These are phyloP conservation scores for Colletotrichum godetiae DNA, from an alignment of 2,329 filamentous ascomycete genomes.

Conservation along the genomic window DNA sequence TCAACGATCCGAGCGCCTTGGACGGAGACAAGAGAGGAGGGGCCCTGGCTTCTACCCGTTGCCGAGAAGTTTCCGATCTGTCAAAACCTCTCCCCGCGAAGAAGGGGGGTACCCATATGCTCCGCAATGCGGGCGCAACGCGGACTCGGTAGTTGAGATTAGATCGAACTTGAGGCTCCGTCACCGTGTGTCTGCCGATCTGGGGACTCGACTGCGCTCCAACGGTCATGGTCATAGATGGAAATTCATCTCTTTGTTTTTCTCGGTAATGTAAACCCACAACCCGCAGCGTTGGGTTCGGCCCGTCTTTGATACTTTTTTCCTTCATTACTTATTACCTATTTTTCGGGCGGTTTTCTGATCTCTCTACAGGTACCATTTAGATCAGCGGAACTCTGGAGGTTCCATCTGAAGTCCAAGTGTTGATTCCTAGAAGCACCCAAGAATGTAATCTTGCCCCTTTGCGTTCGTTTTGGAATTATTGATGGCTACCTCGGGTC, in stretches of 20 bases:
- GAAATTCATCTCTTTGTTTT: neutral
- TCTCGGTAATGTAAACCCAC: too few species aligned
- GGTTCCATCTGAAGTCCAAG: neutral
- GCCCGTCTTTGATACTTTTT: neutral
- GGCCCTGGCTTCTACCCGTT: neutral
- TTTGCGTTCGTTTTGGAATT: neutral
- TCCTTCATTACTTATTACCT: neutral
- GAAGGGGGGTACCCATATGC: neutral
- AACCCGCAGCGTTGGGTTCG: neutral
- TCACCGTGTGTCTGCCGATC: neutral
- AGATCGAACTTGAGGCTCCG: neutral
- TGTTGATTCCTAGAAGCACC: neutral
- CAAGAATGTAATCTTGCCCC: neutral
- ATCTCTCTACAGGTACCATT: neutral
- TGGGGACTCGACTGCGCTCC: neutral
- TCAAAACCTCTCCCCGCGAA: neutral
- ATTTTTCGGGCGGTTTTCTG: neutral
- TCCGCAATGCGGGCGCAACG: neutral
- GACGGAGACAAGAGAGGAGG: too few species aligned
- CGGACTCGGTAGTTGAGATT: neutral
- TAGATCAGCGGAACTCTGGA: neutral
- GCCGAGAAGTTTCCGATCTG: conserved; percentile 6
- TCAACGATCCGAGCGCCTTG: neutral
- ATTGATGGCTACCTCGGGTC: neutral
- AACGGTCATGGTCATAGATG: neutral